Evolutionary conservation across 169 alveolate genomes (phyloP), one percentile per base, ranked within the genome.

Genomic region (Plasmodium billcollinsi): DNA sequence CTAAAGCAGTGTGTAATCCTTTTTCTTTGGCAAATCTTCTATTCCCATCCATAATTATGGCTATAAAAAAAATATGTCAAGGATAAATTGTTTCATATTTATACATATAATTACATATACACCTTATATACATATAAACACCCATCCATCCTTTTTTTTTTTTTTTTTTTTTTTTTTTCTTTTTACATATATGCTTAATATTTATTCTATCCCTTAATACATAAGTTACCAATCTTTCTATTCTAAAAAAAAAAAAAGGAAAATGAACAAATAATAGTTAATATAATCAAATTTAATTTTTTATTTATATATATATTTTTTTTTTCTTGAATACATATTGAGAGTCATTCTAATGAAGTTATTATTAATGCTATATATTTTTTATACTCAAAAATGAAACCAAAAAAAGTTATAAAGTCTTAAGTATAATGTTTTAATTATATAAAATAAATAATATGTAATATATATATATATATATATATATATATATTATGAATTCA

Each of bases 31-130:
- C 98, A 86, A 74, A 96, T 62, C 98, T 89, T 49, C 98, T 94
- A 88, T 96, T 96, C n/a, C 98, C 98, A 80, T 96, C 98, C 97
- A 96, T 95, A 54, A 96, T 96, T 66, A 96, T 75, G 43, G 98
- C 98, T 49, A 93, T 88, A 72, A 95, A 97, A 61, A 66, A 39
- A 39, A 39, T 39, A 9, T 26, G 39, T 9, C 11, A 26, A 52
- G 59, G 0, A n/a, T 20, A 66, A 15, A 49, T 33, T 45, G 7
- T 39, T 39, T 7, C 5, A 26, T 26, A 26, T 26, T 2, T 26
- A 15, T 24, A 47, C 39, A 49, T 59, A 59, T 26, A 72, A 24
- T 21, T 21, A 24, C 49, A 5, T 11, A 20, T 24, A 12, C 9
- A 39, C 26, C 70, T 45, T 45, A 29, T 29, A 6, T 12, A 20